Evolutionary conservation across 257 asterid species (phyloP), one percentile per base, ranked within the genome.

Genomic region (Salvia hispanica): DNA sequence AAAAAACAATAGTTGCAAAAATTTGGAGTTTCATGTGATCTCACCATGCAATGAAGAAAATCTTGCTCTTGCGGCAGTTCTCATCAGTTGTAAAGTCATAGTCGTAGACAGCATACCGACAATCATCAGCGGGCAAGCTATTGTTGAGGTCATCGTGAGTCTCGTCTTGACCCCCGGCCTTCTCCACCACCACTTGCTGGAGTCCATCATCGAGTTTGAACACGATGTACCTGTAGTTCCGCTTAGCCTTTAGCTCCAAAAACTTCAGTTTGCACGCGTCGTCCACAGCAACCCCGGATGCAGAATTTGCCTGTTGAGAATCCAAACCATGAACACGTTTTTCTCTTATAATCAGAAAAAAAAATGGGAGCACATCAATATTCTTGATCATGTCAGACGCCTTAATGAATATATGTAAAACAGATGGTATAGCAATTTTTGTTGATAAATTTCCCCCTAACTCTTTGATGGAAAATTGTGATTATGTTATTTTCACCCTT

Each of bases 61-160:
- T 81, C 80, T 81, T 81, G 83, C 86, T 81, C 69, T 81, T 81
- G 28, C 72, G 86, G 76, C 83, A 78, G 70, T 81, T 78, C 45
- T 81, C 86, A 39, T 76, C 71, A 3, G 86, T 78, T 3, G 81
- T 81, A 74, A 75, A 81, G 70, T 81, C 86, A 34, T 75, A 81
- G 72, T 78, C 86, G 51, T 33, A 81, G 13, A 81, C 86, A 40
- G 86, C 83, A 31, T 81, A 81, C 10, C 86, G 80, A 39, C 86
- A 81, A 0, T 78, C 83, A 34, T 78, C 54, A 12, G 77, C 31
- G 13, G 86, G 86, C 69, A 81, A 34, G 74, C 81, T 78, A 7
- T 57, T 45, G 56, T 58, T 5, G 59, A 81, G 58, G 69, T 81
- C 79, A 2, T 67, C 42, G 52, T 81, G 78, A 3, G 66, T 70